A percentile compares a stretch with the other conserved stretches of the same genome.
Conservation (phyloP, 257 asterid genomes). For the Solanum paucissectum region DNA sequence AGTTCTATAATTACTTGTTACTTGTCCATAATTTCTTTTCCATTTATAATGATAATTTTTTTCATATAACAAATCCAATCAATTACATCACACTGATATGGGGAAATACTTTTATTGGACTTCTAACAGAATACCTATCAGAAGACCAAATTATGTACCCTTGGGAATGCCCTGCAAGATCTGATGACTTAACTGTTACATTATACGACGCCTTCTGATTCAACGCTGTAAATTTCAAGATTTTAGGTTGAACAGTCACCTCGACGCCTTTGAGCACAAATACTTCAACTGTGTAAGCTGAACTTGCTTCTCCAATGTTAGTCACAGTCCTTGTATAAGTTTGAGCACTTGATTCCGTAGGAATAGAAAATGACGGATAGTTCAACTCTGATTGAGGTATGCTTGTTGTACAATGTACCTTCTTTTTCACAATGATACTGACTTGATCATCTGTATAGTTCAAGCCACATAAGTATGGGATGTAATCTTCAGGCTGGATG, state of each 20-base stretch:
- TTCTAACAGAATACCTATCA: neutral
- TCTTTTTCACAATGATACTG: neutral
- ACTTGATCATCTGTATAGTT: neutral
- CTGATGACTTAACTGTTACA: neutral
- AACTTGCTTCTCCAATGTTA: constrained; percentile 3
- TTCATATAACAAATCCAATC: neutral
- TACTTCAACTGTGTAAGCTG: neutral
- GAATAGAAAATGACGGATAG: constrained; percentile 13
- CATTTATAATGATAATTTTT: neutral
- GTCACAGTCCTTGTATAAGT: neutral
- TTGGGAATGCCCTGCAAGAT: neutral
- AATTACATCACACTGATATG: neutral
- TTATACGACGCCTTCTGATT: neutral
- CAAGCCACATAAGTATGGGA: constrained; percentile 3
- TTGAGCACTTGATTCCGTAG: neutral
- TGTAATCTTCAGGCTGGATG: neutral
- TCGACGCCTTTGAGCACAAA: neutral
- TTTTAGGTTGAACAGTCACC: neutral
- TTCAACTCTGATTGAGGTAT: constrained; percentile 2
- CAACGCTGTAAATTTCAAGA: neutral
- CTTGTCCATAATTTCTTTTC: neutral
- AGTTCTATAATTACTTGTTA: neutral
- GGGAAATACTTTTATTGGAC: neutral
- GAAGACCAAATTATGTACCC: neutral
- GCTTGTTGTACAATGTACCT: neutral